These are phyloP conservation scores for Zangia roseola DNA, from an alignment of 768 basidiomycete genomes.

Conservation along the genomic window DNA sequence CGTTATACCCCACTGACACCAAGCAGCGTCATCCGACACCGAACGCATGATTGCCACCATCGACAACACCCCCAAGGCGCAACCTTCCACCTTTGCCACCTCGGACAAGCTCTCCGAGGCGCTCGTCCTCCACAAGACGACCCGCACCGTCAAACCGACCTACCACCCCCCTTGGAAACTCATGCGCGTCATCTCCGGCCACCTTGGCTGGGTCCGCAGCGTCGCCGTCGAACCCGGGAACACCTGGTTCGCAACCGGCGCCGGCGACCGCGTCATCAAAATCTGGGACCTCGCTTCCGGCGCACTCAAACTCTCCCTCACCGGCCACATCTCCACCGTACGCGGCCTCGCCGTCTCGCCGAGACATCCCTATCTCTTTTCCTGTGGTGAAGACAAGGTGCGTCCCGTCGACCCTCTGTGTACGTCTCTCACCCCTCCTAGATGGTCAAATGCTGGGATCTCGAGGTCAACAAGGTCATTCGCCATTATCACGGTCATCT, in stretches of 20 bases:
- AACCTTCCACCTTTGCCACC: conserved; percentile 70
- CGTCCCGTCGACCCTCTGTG: conserved; percentile 12
- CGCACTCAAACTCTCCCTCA: conserved; percentile 94
- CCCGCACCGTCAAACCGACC: conserved; percentile 89
- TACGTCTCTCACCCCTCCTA: conserved; percentile 28
- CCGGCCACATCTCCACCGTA: conserved; percentile 97
- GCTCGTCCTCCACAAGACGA: conserved; percentile 89
- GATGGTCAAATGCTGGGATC: conserved; percentile 99
- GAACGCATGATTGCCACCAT: conserved; percentile 70
- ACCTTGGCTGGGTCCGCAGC: conserved; percentile 96
- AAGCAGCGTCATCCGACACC: conserved; percentile 42
- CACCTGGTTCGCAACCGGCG: conserved; percentile 97
- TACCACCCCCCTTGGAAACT: conserved; percentile 98
- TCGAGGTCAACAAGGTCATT: conserved; percentile 98
- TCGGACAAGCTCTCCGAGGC: conserved; percentile 78
- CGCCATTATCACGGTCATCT: conserved; percentile 98
- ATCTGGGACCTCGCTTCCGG: conserved; percentile 98
- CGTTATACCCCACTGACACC: conserved; percentile 8
- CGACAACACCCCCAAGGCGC: conserved; percentile 66
- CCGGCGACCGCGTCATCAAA: conserved; percentile 97
- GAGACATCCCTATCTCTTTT: conserved; percentile 95
- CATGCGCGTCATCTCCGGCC: conserved; percentile 93
- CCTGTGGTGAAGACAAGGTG: conserved; percentile 97
- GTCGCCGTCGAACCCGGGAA: conserved; percentile 98
- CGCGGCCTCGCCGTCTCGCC: conserved; percentile 90